Base-by-base conservation (phyloP, 1,284 basidiomycete species). In the Irpex sp. region DNA sequence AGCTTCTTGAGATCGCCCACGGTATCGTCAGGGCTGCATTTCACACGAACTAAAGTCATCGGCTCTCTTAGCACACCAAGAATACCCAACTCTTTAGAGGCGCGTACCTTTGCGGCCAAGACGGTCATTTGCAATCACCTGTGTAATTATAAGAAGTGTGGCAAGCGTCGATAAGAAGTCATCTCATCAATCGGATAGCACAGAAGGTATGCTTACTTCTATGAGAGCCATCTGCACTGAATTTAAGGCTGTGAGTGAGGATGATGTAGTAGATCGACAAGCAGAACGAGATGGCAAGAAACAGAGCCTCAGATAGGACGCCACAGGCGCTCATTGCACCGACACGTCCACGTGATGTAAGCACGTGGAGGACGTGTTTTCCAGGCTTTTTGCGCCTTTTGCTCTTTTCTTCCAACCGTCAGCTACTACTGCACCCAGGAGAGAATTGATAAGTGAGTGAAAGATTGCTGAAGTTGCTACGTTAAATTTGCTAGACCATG, bases 91-190 rank as follows among this genome's bases (percentile, higher is more conserved):
- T 35, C 33, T 35, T 9, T 35, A 35, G 39, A 33, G 58, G 54
- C 9, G 54, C 58, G 62, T 53, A 94, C 96, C 96, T 89, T 97
- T 98, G 63, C 93, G 87, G 56, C 96, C 96, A 59, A 98, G 82
- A 72, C 96, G 90, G 80, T 98, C 96, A 77, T 98, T 98, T 7
- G 94, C 96, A 67, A 96, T 96, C 63, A 98, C 87, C 87, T 98
- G 53, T 28, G 16, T 1, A 12, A 12, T 33, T 35, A 9, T 7
- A 9, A 35, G 42, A 45, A 45, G 42, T 45, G 42, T 45, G 18
- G 42, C 42, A 14, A 45, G 42, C 18, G 42, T 45, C 18, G 42
- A 16, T 45, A 45, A 16, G n/a, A 18, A 45, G 14, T 45, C 18
- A 14, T 18, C n/a, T 18, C 18, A 45, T 45, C 18, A 45, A 18